phyloP scores from a whole-genome alignment of 495 filamentous ascomycete genomes.

The Trichoderma asperelloides region DNA sequence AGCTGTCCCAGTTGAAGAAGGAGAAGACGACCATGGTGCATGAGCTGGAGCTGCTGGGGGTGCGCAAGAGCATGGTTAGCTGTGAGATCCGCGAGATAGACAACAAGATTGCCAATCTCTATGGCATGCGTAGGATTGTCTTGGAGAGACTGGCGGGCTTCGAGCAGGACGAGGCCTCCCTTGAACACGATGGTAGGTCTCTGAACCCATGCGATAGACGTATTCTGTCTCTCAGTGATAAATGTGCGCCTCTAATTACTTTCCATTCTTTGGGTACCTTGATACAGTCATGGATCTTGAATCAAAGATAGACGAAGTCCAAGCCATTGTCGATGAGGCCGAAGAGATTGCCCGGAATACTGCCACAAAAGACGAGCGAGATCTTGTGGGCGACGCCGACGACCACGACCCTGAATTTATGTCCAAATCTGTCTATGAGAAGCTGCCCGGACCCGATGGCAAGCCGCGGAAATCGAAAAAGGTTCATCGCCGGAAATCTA shows the following conservation, averaged over 20 bases:
- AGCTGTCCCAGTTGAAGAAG: conserved; percentile 61
- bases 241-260: background rate
- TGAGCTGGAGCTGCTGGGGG: conserved; percentile 78
- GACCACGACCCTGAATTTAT: conserved; percentile 69
- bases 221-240: background rate
- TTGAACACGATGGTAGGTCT: conserved; percentile 74
- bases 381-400: conserved; percentile 38
- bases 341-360: conserved; percentile 44
- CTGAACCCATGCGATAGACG: conserved; percentile 1
- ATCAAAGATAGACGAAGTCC: conserved; percentile 72
- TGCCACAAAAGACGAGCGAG: conserved; percentile 47
- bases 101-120: conserved; percentile 88
- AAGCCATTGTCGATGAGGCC: conserved; percentile 65
- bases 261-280: conserved; percentile 17
- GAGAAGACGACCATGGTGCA: conserved; percentile 70
- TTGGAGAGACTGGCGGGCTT: conserved; percentile 81
- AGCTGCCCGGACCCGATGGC: conserved; percentile 58
- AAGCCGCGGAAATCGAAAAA: conserved; percentile 53
- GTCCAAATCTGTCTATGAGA: conserved; percentile 96
- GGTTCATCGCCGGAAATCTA: conserved; percentile 63
- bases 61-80: conserved; percentile 96
- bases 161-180: conserved; percentile 82
- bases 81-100: conserved; percentile 95
- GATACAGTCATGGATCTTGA: conserved; percentile 69
- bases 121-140: conserved; percentile 88